Evolutionary conservation across 1,284 basidiomycete species (phyloP), one percentile per base, ranked within the genome.

Genomic region (Cryptococcus hybrid): DNA sequence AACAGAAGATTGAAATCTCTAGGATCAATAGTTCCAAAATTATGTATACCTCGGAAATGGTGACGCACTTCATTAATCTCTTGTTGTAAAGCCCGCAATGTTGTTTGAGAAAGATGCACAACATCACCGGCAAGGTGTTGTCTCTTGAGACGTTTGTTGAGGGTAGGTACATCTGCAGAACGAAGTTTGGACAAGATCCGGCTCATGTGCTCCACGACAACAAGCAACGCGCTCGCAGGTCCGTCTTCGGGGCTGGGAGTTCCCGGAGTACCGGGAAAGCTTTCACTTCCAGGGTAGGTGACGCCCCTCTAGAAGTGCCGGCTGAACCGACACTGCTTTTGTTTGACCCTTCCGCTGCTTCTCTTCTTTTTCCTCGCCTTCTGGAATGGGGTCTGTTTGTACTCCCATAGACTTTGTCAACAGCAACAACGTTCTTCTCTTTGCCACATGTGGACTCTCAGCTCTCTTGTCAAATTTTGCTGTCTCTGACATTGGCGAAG

Each of bases 91-190:
- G 83, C 82, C 57, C 85, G 84, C 57, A 98, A 83, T 0, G 92
- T 97, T 18, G 84, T 85, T 44, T 88, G 86, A 0, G 93, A 94
- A 13, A 98, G 82, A 69, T 97, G 90, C 12, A 86, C 85, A n/a
- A 98, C 84, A 67, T 98, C 94, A 56, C 85, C 88, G 0, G 83
- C 78, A 2, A 98, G 82, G 68, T 94, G 85, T 65, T 98, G 95
- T 48, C 92, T 87, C 77, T 93, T 95, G 46, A 99, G 81, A 12
- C 95, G 86, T 58, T 89, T 88, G 46, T 90, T 90, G 43, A 99
- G 82, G 0, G 92, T 93, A 35, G 89, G 82, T 1, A 94, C 87
- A 66, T 99, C 94, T 1, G 93, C 88, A 62, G 89, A 86, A 13
- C 83, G 80, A 62, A 97, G 82, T 15, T 88, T 85, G 54, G 81